phyloP scores from a whole-genome alignment of 805 yeast species.

The Kodamaea fukazawae region DNA sequence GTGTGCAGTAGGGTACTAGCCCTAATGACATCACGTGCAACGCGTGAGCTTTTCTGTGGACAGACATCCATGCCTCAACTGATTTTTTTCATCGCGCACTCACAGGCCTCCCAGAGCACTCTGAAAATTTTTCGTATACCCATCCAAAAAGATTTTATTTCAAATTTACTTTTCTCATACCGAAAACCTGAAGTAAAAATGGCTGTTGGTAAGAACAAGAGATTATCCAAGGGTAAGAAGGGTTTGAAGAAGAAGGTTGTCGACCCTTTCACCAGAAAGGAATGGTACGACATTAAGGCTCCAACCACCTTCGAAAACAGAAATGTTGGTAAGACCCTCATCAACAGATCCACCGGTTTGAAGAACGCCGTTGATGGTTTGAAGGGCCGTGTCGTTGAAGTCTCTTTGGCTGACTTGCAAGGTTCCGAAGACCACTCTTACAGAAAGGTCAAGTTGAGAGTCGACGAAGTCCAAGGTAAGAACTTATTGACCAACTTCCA shows the following conservation, averaged over 20 bases:
- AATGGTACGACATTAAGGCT: constrained; percentile 98
- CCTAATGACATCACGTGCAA: too few species aligned
- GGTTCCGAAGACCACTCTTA: constrained; percentile 98
- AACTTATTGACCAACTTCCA: constrained; percentile 99
- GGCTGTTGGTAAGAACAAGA: constrained; percentile 72
- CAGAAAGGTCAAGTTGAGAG: constrained; percentile 97
- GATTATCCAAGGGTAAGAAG: constrained; percentile 87
- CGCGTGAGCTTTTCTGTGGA: too few species aligned
- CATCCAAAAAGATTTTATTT: constrained; percentile 5
- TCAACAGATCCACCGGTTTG: constrained; percentile 98
- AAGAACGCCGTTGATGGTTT: constrained; percentile 97
- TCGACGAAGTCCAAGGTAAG: constrained; percentile 98
- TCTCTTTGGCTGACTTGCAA: constrained; percentile 94
- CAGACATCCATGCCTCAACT: too few species aligned
- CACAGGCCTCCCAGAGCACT: neutral
- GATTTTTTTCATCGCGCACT: too few species aligned
- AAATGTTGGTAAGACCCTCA: constrained; percentile 97
- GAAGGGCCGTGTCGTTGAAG: constrained; percentile 96
- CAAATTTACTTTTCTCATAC: constrained; percentile 8
- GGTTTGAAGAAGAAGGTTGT: constrained; percentile 99
- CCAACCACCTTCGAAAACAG: constrained; percentile 98
- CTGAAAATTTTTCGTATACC: too few species aligned
- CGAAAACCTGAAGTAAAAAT: constrained; percentile 7
- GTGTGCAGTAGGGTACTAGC: too few species aligned
- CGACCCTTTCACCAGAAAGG: constrained; percentile 99